These are phyloP conservation scores for Polytrichum commune DNA, from an alignment of 225 moss, liverwort and hornwort genomes.

Conservation along the genomic window DNA sequence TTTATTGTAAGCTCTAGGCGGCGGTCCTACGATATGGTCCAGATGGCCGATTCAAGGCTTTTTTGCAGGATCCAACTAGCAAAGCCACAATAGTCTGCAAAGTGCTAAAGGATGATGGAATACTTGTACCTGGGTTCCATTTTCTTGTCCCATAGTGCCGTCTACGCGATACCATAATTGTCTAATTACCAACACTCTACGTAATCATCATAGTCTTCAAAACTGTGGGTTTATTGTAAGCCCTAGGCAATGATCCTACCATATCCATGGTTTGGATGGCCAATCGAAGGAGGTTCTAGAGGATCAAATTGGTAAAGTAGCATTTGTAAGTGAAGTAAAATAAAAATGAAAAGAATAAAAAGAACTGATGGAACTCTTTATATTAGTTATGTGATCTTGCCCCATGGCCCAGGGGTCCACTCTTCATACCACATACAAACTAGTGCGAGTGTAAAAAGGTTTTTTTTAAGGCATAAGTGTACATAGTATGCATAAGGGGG, in stretches of 20 bases:
- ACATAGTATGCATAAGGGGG: no score
- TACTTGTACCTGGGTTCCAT: background rate
- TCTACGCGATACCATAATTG: background rate
- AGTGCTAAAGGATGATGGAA: slow-evolving; percentile 13
- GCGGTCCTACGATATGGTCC: background rate
- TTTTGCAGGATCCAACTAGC: slow-evolving; percentile 8
- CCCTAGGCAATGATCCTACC: no score
- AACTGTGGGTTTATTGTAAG: no score
- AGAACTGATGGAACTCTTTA: slow-evolving; percentile 12
- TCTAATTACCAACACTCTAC: no score
- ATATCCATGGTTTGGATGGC: no score
- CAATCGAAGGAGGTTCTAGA: no score
- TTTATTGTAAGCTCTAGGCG: slow-evolving; percentile 12
- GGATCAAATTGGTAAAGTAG: no score
- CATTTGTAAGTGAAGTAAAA: background rate
- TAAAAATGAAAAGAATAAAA: no score
- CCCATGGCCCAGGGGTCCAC: background rate
- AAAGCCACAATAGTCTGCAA: slow-evolving; percentile 1
- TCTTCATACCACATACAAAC: no score
- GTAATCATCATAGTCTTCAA: no score
- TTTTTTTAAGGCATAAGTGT: no score
- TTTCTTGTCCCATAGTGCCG: background rate
- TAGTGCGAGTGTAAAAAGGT: no score
- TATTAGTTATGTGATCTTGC: background rate
- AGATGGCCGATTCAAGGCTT: slow-evolving; percentile 4